Percentiles rank a stretch among this genome's conserved stretches.
These are phyloP conservation scores for Spathaspora boniae DNA, from an alignment of 805 yeast species.

Conservation along the genomic window DNA sequence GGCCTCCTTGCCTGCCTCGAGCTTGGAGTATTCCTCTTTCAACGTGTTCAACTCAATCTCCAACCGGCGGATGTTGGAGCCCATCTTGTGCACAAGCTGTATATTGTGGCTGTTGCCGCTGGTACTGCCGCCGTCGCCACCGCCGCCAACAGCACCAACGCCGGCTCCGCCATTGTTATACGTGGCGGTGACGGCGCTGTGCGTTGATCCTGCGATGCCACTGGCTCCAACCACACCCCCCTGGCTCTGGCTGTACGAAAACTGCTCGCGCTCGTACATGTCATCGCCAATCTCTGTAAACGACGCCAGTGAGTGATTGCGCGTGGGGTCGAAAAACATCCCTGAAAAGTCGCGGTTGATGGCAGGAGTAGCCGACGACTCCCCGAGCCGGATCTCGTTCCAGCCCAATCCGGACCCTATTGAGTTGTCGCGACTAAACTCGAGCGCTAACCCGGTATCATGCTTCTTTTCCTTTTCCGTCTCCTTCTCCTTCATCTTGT, in stretches of 20 bases:
- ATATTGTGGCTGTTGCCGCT: no score
- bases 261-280: constrained; percentile 2
- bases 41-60: constrained; percentile 72
- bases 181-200: no score
- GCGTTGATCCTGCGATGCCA: constrained; percentile 2
- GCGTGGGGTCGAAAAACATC: constrained; percentile 9
- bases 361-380: constrained; percentile 46
- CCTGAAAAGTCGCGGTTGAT: constrained; percentile 10
- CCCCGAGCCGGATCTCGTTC: constrained; percentile 40
- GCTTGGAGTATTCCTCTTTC: constrained; percentile 56
- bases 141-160: no score
- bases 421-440: constrained; percentile 13
- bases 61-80: constrained; percentile 70
- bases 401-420: constrained; percentile 8
- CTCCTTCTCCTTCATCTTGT: constrained; percentile 6
- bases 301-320: constrained; percentile 15
- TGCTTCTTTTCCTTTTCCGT: neutral
- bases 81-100: constrained; percentile 71
- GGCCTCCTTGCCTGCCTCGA: constrained; percentile 56
- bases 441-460: constrained; percentile 16
- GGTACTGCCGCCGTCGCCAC: no score
- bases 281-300: constrained; percentile 13
- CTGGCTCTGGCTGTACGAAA: neutral
- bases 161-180: no score
- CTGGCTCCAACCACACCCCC: neutral